These are phyloP conservation scores for Ophiostoma piceae DNA, from an alignment of 2,329 filamentous ascomycete genomes.

Conservation along the genomic window DNA sequence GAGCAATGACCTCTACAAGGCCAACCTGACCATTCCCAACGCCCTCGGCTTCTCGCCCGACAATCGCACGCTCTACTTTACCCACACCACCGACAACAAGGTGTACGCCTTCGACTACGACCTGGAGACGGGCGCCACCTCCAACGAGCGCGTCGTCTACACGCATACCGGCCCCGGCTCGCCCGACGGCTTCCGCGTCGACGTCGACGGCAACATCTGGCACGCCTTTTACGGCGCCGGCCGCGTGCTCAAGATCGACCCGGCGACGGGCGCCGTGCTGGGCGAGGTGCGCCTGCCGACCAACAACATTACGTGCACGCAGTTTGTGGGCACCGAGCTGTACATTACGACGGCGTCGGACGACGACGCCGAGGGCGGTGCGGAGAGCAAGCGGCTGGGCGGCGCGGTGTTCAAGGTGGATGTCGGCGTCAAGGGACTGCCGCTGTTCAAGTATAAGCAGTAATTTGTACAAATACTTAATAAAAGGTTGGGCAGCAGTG, in stretches of 20 bases:
- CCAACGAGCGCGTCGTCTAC: constrained; percentile 68
- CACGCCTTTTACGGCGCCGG: constrained; percentile 76
- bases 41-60: constrained; percentile 74
- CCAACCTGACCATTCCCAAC: constrained; percentile 73
- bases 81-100: constrained; percentile 65
- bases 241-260: constrained; percentile 68
- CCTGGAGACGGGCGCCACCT: constrained; percentile 55
- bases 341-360: constrained; percentile 73
- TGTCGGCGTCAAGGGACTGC: constrained; percentile 64
- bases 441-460: constrained; percentile 57
- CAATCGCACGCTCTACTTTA: constrained; percentile 72
- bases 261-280: constrained; percentile 58
- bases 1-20: constrained; percentile 24
- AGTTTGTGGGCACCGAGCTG: constrained; percentile 69
- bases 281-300: constrained; percentile 74
- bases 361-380: constrained; percentile 58
- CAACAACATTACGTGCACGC: constrained; percentile 71
- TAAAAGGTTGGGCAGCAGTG: constrained; percentile 4
- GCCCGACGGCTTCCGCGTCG: constrained; percentile 81
- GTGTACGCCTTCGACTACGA: constrained; percentile 75
- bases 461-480: not conserved
- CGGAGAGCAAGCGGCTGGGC: constrained; percentile 57
- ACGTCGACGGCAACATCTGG: constrained; percentile 83
- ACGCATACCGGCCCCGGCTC: constrained; percentile 59
- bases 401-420: constrained; percentile 72